phyloP scores from a whole-genome alignment of 352 stramenopile species.

The Globisporangium viniferum region DNA sequence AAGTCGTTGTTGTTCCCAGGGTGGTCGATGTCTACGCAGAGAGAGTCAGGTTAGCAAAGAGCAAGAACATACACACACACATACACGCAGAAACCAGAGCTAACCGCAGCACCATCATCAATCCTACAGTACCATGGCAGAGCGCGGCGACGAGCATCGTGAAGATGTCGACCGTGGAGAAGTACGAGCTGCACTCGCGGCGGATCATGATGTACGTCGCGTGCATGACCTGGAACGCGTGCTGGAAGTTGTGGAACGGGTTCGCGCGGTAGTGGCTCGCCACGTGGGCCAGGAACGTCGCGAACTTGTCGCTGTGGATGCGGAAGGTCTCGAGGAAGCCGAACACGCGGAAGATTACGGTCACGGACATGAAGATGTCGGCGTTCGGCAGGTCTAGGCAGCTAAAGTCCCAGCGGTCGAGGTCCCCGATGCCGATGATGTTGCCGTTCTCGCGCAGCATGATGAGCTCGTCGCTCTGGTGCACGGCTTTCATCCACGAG shows the following conservation, averaged over 20 bases:
- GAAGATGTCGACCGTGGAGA: constrained; percentile 51
- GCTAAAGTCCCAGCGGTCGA: constrained; percentile 52
- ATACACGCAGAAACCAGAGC: too few species aligned
- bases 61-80: too few species aligned
- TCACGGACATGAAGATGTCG: constrained; percentile 45
- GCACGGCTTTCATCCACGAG: constrained; percentile 11
- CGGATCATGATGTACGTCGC: constrained; percentile 46
- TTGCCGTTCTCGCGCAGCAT: constrained; percentile 22
- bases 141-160: constrained; percentile 31
- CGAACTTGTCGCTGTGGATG: constrained; percentile 48
- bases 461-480: constrained; percentile 18
- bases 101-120: not conserved
- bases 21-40: constrained; percentile 61
- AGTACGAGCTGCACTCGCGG: constrained; percentile 37
- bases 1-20: constrained; percentile 84
- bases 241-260: constrained; percentile 77
- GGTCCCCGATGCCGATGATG: constrained; percentile 43
- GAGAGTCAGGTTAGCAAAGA: not conserved
- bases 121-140: constrained; percentile 3
- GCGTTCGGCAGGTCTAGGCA: constrained; percentile 49
- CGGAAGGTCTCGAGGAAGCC: constrained; percentile 52
- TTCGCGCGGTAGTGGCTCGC: constrained; percentile 60
- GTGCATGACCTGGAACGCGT: constrained; percentile 70
- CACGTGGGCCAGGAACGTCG: constrained; percentile 55
- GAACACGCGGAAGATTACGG: constrained; percentile 53